A percentile compares a stretch with the other conserved stretches of the same genome.
Evolutionary conservation across 1,139 yeast genomes (phyloP).

Genomic region (Magnusiomyces suaveolens): DNA sequence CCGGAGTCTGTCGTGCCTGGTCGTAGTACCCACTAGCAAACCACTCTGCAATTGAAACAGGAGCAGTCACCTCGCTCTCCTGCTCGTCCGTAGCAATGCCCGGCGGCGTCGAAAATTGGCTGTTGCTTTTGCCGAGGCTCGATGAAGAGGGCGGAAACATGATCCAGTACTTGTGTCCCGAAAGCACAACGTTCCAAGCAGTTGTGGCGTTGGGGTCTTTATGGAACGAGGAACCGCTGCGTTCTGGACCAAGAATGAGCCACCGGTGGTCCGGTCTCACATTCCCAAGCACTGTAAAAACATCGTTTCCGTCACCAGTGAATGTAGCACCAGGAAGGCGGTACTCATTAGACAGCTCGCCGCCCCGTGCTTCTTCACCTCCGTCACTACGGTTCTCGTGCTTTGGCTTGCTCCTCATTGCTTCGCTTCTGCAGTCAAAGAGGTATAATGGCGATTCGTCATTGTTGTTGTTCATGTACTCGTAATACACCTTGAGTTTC

Average conservation of each 20-base stretch:
- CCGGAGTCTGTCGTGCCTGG: slow-evolving; percentile 37
- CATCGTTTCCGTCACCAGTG: slow-evolving; percentile 29
- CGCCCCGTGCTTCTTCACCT: not conserved
- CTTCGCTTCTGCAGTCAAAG: slow-evolving; percentile 66
- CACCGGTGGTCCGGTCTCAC: slow-evolving; percentile 86
- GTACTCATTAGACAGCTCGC: slow-evolving; percentile 44
- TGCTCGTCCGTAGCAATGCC: slow-evolving; percentile 71
- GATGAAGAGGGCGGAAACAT: slow-evolving; percentile 60
- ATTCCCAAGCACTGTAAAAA: slow-evolving; percentile 28
- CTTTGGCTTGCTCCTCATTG: slow-evolving; percentile 37
- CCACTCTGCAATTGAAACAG: slow-evolving; percentile 89
- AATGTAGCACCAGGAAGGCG: slow-evolving; percentile 43
- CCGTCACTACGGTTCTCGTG: not conserved
- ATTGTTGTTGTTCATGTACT: slow-evolving; percentile 49
- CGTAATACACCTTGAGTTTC: slow-evolving; percentile 53
- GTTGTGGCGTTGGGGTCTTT: slow-evolving; percentile 86
- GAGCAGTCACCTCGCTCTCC: slow-evolving; percentile 86
- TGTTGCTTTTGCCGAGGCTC: not conserved
- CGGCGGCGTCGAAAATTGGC: slow-evolving; percentile 48
- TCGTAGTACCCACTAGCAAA: slow-evolving; percentile 70
- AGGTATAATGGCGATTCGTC: slow-evolving; percentile 82
- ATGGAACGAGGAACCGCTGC: slow-evolving; percentile 85
- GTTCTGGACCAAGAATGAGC: slow-evolving; percentile 72
- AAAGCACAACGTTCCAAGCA: slow-evolving; percentile 78
- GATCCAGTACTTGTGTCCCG: slow-evolving; percentile 76